Base-by-base conservation (phyloP, 257 asterid genomes). In the Echium plantagineum region DNA sequence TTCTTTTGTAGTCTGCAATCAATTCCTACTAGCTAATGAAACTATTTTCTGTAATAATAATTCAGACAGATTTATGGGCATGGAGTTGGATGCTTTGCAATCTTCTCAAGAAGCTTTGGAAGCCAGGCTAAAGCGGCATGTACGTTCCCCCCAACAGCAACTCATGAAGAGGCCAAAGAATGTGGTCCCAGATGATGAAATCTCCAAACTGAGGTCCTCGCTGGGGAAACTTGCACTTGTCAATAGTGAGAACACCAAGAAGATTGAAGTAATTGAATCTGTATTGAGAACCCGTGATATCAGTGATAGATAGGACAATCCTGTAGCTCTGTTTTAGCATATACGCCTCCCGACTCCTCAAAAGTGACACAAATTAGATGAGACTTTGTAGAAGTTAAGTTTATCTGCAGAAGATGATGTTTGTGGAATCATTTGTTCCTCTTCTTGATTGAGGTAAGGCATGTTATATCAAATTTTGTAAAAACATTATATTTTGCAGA, bases 1-100 rank as follows among this genome's bases (percentile, higher is more conserved):
- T 10, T 42, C 5, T 42, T 42, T 42, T 42, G 49, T 10, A 42
- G 49, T 42, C 49, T 42, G 49, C 57, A 53, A 53, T 53, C 24
- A 19, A 53, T 53, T n/a, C 10, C 57, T 53, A 12, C 15, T 19
- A 19, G 15, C 21, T 18, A 53, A 53, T n/a, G 22, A 1, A 53
- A 18, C 15, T 38, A 26, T 15, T 24, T 4, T 24, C 20, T 20
- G 12, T 47, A 42, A 42, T 42, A 4, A 42, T 42, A 42, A 74
- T 93, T 82, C 94, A 84, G 98, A 91, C 78, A 81, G 75, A 64
- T 82, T 80, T 66, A 73, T 57, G 47, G 94, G 94, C 28, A 66
- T 89, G 78, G 97, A 91, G 79, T 61, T 91, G 77, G 94, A 82
- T 59, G 94, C 94, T 6, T 75, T 91, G 78, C 80, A 67, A 59